Evolutionary conservation across 106 monocot genomes (phyloP), one percentile per base, ranked within the genome.

Genomic region (Vanilla planifolia): DNA sequence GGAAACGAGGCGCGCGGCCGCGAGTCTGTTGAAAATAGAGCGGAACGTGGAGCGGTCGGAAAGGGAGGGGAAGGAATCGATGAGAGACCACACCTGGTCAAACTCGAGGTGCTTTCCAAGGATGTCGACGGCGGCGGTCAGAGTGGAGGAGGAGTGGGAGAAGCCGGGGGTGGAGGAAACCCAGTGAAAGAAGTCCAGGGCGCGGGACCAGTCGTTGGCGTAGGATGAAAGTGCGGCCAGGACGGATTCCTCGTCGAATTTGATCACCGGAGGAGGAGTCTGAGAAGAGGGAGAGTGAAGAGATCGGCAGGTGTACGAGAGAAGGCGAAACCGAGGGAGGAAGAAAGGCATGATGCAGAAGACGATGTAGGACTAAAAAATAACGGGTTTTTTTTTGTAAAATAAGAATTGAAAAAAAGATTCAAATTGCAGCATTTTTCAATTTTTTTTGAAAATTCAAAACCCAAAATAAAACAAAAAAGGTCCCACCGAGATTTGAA

Each of bases 101-200:
- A 98, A 98, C 71, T 91, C 84, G 70, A 91, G 73, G 78, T 79
- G 81, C 73, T 98, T 98, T 22, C 81, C 86, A 68, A 90, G 96
- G 79, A 91, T 67, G 61, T 76, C 78, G 61, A 91, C 59, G 71
- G 63, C 26, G 66, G 47, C 47, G 68, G 87, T 35, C 52, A 72
- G 77, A 66, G 85, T 85, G 61, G 65, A 36, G 27, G 72, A 37
- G 59, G 84, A 75, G 76, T 84, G 84, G 66, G 57, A 19, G 77
- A 84, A 79, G 45, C 24, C 46, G 58, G 60, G 37, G 33, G 59
- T 37, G 47, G 73, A 37, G 50, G 85, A 63, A 14, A 76, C 67
- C 81, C 81, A 91, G 66, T 61, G 63, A 88, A 84, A 88, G 84
- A 98, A 91, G 28, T 98, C 96, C 44, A 88, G 58, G 63, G 96